Evolutionary conservation across 768 basidiomycete genomes (phyloP), one percentile per base, ranked within the genome.

Genomic region (Podaxis pistillaris): DNA sequence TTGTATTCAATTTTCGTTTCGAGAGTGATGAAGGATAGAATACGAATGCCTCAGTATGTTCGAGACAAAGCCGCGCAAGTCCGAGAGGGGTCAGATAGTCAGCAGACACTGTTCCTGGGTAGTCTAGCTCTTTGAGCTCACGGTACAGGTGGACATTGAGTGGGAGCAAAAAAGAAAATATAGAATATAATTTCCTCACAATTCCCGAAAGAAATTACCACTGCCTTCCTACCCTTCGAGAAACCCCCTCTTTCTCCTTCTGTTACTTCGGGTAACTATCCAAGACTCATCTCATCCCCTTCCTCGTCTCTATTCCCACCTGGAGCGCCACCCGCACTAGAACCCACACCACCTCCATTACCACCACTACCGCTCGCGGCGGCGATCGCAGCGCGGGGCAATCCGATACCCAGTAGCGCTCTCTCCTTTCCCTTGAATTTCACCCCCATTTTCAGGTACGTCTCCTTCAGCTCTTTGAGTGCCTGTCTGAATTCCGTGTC

Each of bases 341-440:
- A 57, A 57, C 44, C 57, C 26, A 46, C 56, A 5, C 36, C 37
- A 0, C 33, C 26, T 4, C 28, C 44, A 36, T 8, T 12, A 36
- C 30, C 49, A 13, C 28, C 28, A 47, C 15, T n/a, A 36, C 30
- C 49, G 5, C 41, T 37, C 17, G 44, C 17, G 30, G 30, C 24
- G 9, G 61, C 36, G 19, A 44, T 33, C 1, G 24, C 40, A 49
- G 61, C 47, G 11, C 22, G 54, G 50, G 61, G 61, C 46, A 62
- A 26, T 4, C 61, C 61, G 12, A 62, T 17, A 17, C 63, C 58
- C 50, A 58, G 22, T 38, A 58, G 8, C 4, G 49, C 56, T 28
- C 63, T 58, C 36, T 58, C 63, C 57, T 62, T 62, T 26, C 56
- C 63, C 38, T 63, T 63, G n/a, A 38, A 4, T 28, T 58, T 63